Evolutionary conservation across 2,329 filamentous ascomycete genomes (phyloP), one percentile per base, ranked within the genome.

Genomic region (Botrytis medusae): DNA sequence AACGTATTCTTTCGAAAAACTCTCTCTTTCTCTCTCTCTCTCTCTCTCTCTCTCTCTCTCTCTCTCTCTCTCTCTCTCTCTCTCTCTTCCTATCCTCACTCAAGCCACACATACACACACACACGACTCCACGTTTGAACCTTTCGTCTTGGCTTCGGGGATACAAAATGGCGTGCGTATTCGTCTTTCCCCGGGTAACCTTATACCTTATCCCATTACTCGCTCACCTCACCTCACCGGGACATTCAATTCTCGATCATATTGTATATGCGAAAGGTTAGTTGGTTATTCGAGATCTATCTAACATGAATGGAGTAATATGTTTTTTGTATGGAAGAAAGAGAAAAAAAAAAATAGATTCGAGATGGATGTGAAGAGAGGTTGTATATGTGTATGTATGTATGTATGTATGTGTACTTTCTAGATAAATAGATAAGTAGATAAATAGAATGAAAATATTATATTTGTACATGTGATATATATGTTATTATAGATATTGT

Each of bases 61-160:
- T 48, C 42, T 44, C 29, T 29, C 14, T 42, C 42, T 4, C 9
- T 22, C 34, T 7, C 34, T n/a, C n/a, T n/a, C n/a, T n/a, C n/a
- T 37, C 12, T 40, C 40, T 20, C 18, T 20, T 46, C 8, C 44
- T 20, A 18, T 44, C 18, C 9, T 40, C 62, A n/a, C 40, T 48
- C 44, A 34, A 65, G 62, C 62, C 62, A 65, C 62, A 64, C 62
- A 64, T 42, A 64, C 62, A 64, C 62, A 64, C 62, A 64, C 62
- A 64, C 62, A 64, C 62, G 48, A 29, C 42, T 65, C 63, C 63
- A 10, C 44, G 29, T n/a, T 48, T 22, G 29, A 51, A 6, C 10
- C 25, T n/a, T 51, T 16, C 48, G 25, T 12, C 1, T 51, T 14
- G 9, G 48, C 0, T 51, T n/a, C 10, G 25, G 42, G 10, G 48